Evolutionary conservation across 1,284 basidiomycete species (phyloP).

Genomic region (Ceratobasidium sp.): DNA sequence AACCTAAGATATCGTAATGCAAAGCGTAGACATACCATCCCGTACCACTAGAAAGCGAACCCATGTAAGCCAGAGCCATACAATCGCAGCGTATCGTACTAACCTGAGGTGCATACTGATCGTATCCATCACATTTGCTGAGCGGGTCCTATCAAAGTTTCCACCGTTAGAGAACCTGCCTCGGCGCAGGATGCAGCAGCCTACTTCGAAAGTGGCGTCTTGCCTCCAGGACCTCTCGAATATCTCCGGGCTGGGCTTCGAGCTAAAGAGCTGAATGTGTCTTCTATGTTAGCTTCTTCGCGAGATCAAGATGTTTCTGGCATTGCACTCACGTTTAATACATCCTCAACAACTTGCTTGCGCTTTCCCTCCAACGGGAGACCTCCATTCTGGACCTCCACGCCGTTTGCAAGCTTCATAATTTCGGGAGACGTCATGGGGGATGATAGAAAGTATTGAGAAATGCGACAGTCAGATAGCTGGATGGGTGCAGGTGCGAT

Average conservation of each 20-base stretch:
- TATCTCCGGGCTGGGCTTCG: slow-evolving; percentile 65
- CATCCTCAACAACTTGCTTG: slow-evolving; percentile 61
- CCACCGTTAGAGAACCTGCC: neutral
- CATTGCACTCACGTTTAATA: slow-evolving; percentile 59
- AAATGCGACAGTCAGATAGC: too few relatives aligned
- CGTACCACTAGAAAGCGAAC: slow-evolving; percentile 60
- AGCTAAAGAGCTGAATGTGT: slow-evolving; percentile 62
- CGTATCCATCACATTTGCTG: slow-evolving; percentile 62
- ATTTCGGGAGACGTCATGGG: neutral
- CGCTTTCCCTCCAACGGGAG: slow-evolving; percentile 53
- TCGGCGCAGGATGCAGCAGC: slow-evolving; percentile 1
- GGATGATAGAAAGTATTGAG: too few relatives aligned
- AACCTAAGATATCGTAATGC: neutral
- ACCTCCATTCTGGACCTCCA: slow-evolving; percentile 31
- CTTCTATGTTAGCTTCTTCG: neutral
- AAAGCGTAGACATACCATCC: slow-evolving; percentile 59
- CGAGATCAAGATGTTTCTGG: neutral
- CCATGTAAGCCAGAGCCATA: neutral
- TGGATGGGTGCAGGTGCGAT: too few relatives aligned
- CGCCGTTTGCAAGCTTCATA: slow-evolving; percentile 12
- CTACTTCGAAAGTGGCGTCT: slow-evolving; percentile 70
- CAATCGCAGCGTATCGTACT: neutral
- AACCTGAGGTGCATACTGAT: slow-evolving; percentile 63
- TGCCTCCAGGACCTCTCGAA: slow-evolving; percentile 66
- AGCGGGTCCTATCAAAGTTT: slow-evolving; percentile 60